Percentiles rank a stretch among this genome's conserved stretches.
Evolutionary conservation across 176 grass and related monocot species (phyloP).

Genomic region (Oropetium thomaeum): DNA sequence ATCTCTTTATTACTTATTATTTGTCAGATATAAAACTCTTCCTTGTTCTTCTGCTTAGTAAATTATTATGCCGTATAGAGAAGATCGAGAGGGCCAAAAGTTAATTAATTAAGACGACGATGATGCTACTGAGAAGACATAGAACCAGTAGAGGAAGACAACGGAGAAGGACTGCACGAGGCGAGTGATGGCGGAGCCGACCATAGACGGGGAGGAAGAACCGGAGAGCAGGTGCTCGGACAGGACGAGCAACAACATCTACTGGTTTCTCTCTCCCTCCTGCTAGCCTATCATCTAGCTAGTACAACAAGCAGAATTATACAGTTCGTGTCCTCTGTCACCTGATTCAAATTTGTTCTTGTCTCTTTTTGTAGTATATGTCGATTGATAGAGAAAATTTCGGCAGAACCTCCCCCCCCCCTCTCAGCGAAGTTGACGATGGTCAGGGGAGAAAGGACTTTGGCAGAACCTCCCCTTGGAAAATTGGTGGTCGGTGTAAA

Average conservation of each 20-base stretch:
- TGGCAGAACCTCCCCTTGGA: slow-evolving; percentile 40
- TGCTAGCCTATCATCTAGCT: slow-evolving; percentile 45
- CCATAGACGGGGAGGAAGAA: slow-evolving; percentile 60
- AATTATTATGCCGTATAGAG: slow-evolving; percentile 1
- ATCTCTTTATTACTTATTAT: slow-evolving; percentile 16
- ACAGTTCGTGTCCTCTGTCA: slow-evolving; percentile 21
- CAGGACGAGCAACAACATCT: slow-evolving; percentile 72
- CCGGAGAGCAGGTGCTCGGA: slow-evolving; percentile 53
- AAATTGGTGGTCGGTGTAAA: neutral
- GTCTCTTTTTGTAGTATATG: neutral
- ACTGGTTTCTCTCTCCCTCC: slow-evolving; percentile 14
- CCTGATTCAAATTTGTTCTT: neutral
- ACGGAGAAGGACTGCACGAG: slow-evolving; percentile 99
- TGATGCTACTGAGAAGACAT: slow-evolving; percentile 82
- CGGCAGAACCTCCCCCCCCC: slow-evolving; percentile 34
- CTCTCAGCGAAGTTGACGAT: slow-evolving; percentile 17
- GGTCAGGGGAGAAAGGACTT: slow-evolving; percentile 20
- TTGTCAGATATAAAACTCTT: slow-evolving; percentile 9
- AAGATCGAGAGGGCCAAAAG: neutral
- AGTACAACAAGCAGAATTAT: neutral
- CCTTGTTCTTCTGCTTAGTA: slow-evolving; percentile 19
- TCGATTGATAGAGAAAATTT: slow-evolving; percentile 17
- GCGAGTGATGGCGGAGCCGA: slow-evolving; percentile 56
- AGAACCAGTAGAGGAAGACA: slow-evolving; percentile 99
- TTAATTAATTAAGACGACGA: no score